These are phyloP conservation scores for Yarrowia bubula DNA, from an alignment of 805 yeast species.

Conservation along the genomic window DNA sequence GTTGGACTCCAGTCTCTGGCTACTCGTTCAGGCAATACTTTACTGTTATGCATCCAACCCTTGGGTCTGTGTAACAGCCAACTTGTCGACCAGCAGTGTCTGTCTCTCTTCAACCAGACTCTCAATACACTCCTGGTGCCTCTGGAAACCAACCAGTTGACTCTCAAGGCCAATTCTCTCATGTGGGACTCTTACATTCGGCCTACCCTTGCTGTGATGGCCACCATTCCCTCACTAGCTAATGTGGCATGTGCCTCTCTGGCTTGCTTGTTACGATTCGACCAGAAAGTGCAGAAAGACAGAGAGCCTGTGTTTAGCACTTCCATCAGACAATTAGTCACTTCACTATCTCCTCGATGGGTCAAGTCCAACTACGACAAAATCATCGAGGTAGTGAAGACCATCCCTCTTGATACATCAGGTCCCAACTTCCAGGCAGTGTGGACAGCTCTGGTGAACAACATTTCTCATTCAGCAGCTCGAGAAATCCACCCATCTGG, in stretches of 20 bases:
- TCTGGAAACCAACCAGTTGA: conserved; percentile 11
- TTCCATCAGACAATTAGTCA: neutral
- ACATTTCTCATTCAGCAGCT: neutral
- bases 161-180: conserved; percentile 15
- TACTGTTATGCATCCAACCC: neutral
- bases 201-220: conserved; percentile 2
- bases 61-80: neutral
- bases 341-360: conserved; percentile 5
- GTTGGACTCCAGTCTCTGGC: neutral
- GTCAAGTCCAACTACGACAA: conserved; percentile 12
- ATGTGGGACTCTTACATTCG: conserved; percentile 25
- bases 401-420: neutral
- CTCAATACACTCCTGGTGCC: neutral
- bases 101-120: conserved; percentile 21
- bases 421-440: neutral
- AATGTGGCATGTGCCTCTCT: conserved; percentile 7
- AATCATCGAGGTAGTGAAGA: neutral
- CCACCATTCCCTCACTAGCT: neutral
- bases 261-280: neutral
- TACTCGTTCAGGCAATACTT: conserved; percentile 1
- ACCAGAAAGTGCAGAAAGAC: neutral
- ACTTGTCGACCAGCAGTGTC: neutral
- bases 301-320: conserved; percentile 15
- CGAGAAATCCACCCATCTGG: conserved; percentile 7
- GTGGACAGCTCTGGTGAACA: conserved; percentile 4